Evolutionary conservation across 139 green algal species (phyloP).

Genomic region (Chlamydomonas incerta): DNA sequence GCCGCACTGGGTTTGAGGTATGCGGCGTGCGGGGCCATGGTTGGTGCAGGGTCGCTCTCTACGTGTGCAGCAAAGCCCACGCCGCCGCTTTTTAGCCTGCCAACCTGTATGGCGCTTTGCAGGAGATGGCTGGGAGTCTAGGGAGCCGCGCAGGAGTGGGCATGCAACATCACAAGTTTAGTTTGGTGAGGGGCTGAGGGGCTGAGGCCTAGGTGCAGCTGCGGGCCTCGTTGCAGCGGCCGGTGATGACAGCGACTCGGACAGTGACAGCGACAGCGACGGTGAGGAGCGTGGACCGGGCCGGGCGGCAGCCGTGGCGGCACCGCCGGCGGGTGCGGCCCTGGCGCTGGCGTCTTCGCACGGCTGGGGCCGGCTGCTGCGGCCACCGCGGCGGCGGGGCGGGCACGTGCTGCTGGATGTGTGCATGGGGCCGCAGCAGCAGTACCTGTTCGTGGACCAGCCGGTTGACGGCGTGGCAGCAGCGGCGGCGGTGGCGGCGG

Average conservation of each 20-base stretch:
- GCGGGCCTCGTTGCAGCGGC: no score
- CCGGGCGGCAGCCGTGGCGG: neutral
- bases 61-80: no score
- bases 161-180: no score
- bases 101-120: no score
- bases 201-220: no score
- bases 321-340: neutral
- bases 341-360: neutral
- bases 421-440: constrained; percentile 52
- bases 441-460: neutral
- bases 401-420: constrained; percentile 83
- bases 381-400: constrained; percentile 67
- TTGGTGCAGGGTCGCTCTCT: no score
- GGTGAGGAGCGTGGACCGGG: neutral
- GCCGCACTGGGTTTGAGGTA: no score
- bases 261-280: neutral
- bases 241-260: neutral
- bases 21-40: no score
- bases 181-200: no score
- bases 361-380: constrained; percentile 52
- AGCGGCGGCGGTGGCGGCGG: neutral
- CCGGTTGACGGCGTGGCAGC: neutral
- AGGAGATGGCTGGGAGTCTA: no score
- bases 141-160: no score
- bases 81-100: no score